Percentiles rank a stretch among this genome's conserved stretches.
Evolutionary conservation across 495 filamentous ascomycete genomes (phyloP).

Genomic region (Talaromyces nanjingensis): DNA sequence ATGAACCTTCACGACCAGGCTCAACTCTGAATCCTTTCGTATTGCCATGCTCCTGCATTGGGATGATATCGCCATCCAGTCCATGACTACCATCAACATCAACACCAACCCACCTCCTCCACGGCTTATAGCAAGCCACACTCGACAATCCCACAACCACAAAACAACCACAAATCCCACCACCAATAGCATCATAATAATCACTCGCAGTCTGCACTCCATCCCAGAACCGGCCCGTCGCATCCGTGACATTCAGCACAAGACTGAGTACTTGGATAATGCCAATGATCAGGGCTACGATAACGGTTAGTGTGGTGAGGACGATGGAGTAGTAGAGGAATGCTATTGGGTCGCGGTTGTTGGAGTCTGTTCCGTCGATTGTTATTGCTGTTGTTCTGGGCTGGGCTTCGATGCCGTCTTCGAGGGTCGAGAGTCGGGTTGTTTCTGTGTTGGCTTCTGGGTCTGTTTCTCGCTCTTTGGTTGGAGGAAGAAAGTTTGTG

Average conservation of each 20-base stretch:
- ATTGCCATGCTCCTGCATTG: not conserved
- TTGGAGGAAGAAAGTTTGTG: slow-evolving; percentile 36
- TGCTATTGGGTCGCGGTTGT: slow-evolving; percentile 66
- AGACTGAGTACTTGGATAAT: slow-evolving; percentile 76
- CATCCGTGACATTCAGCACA: slow-evolving; percentile 64
- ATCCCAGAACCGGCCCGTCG: slow-evolving; percentile 77
- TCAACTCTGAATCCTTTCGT: not conserved
- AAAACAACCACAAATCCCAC: slow-evolving; percentile 76
- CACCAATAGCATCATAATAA: slow-evolving; percentile 82
- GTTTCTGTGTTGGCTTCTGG: not conserved
- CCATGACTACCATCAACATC: slow-evolving; percentile 21
- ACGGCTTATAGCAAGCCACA: slow-evolving; percentile 67
- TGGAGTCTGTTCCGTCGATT: slow-evolving; percentile 13
- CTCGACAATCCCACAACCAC: slow-evolving; percentile 66
- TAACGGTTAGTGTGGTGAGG: slow-evolving; percentile 76
- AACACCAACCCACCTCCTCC: slow-evolving; percentile 56
- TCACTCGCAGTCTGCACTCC: slow-evolving; percentile 70
- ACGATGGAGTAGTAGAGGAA: slow-evolving; percentile 94
- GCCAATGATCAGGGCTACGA: slow-evolving; percentile 81
- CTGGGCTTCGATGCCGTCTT: not conserved
- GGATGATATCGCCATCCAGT: not conserved
- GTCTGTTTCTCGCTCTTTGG: slow-evolving; percentile 14
- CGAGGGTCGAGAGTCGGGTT: not conserved
- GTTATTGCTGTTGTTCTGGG: not conserved
- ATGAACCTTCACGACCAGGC: not conserved